Base-by-base conservation (phyloP, 2,329 filamentous ascomycete genomes). In the Drechslerella coelobrocha region DNA sequence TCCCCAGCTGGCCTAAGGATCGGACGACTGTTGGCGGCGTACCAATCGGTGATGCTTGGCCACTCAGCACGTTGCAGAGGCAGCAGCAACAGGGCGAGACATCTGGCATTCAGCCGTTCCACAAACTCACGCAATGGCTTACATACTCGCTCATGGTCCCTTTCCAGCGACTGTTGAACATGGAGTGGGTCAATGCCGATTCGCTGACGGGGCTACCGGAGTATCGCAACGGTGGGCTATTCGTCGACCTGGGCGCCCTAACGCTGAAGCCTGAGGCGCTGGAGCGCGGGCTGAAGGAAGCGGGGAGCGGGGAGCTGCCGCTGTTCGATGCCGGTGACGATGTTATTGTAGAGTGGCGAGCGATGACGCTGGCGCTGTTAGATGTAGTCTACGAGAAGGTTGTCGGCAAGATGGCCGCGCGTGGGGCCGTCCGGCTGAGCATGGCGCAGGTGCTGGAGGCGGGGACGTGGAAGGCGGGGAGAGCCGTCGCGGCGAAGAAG, bases 11-110 rank as follows among this genome's bases (percentile, higher is more conserved):
- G 94, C 93, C 94, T 0, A 81, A 86, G 0, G 91, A 90, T 0
- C 88, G 93, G 69, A 96, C 93, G 0, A 86, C 89, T 72, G 89
- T 99, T 75, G 90, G 96, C 77, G 92, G 92, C 1, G 84, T 90
- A 26, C 86, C 92, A 0, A 86, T 99, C n/a, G 94, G 94, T 62
- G 94, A 99, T 77, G 93, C 94, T 24, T 99, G 94, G 94, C 90
- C 89, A 0, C 96, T 92, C 79, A 87, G 85, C 10, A 86, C 88
- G 27, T 90, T 97, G 85, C 82, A 87, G 73, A 83, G 86, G 0
- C 91, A 89, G 89, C 92, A 77, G 88, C 84, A 74, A 92, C 94
- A 75, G 85, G 92, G 14, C 9, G 34, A 47, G 23, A 52, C 74
- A n/a, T 66, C 61, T 9, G 72, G 73, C 19, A 84, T 84, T 10